Conservation (phyloP, 208 protist species). For the Leishmania martiniquensis region DNA sequence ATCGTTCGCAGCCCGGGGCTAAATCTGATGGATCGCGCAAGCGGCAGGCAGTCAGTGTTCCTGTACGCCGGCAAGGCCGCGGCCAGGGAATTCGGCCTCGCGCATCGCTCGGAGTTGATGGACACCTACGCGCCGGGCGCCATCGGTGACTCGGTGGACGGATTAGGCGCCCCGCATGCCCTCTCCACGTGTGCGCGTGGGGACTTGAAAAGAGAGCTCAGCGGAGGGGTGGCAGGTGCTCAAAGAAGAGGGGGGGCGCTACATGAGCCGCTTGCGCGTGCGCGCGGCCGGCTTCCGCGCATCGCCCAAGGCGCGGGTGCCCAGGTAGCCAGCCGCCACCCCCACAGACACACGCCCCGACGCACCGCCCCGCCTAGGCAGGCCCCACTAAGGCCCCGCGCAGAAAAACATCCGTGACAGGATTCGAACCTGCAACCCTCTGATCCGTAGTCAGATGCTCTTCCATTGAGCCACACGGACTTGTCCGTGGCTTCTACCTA, state of each 20-base stretch:
- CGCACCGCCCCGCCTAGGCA: too few species aligned
- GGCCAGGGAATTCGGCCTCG: conserved; percentile 72
- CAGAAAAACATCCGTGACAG: conserved; percentile 88
- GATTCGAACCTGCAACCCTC: conserved; percentile 92
- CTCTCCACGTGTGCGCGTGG: background rate
- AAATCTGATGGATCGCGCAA: conserved; percentile 74
- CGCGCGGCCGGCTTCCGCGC: too few species aligned
- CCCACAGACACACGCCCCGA: too few species aligned
- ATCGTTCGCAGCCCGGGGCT: conserved; percentile 60
- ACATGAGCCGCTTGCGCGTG: too few species aligned
- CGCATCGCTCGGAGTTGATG: conserved; percentile 65
- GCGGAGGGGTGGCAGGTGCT: background rate
- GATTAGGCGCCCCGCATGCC: conserved; percentile 11
- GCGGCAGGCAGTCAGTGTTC: conserved; percentile 67
- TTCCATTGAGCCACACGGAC: conserved; percentile 92
- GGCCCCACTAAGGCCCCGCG: too few species aligned
- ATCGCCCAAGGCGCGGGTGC: too few species aligned
- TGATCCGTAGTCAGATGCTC: conserved; percentile 92
- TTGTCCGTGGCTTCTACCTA: too few species aligned
- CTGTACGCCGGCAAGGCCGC: conserved; percentile 77
- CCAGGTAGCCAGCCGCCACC: too few species aligned
- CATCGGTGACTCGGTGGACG: conserved; percentile 51
- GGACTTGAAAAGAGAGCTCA: background rate
- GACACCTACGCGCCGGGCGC: conserved; percentile 72
- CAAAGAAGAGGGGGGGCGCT: background rate